Conservation (phyloP, 108 stramenopile genomes). For the Cyclotella kingstonii region DNA sequence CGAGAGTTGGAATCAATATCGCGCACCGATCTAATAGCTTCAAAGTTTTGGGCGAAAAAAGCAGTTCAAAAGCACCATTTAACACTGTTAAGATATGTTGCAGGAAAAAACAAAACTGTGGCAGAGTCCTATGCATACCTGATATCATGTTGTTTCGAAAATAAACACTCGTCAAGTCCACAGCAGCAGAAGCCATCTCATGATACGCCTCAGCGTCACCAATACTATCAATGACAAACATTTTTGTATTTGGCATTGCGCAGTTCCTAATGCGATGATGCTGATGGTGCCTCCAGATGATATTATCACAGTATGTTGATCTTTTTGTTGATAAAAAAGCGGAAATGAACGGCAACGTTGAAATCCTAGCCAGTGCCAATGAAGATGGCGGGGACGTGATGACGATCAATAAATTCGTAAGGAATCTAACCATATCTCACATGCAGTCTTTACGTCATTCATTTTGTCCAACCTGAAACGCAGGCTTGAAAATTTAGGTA, state of each 20-base stretch:
- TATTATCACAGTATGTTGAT: too few species aligned
- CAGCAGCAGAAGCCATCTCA: slow-evolving; percentile 53
- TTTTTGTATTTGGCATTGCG: neutral
- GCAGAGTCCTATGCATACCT: slow-evolving; percentile 17
- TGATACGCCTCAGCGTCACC: slow-evolving; percentile 58
- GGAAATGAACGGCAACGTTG: too few species aligned
- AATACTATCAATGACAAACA: neutral
- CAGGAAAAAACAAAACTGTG: neutral
- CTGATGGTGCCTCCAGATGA: neutral
- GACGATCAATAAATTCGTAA: too few species aligned
- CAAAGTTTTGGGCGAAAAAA: neutral
- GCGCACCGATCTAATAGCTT: slow-evolving; percentile 60
- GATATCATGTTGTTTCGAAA: slow-evolving; percentile 38
- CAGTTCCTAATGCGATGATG: neutral
- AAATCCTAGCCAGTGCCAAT: too few species aligned
- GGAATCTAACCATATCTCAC: too few species aligned
- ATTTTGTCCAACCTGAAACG: too few species aligned
- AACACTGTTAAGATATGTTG: neutral
- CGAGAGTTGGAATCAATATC: slow-evolving; percentile 67
- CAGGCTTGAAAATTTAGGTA: too few species aligned
- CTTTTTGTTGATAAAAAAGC: too few species aligned
- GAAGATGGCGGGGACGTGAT: too few species aligned
- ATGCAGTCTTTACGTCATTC: too few species aligned
- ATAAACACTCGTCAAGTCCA: slow-evolving; percentile 58
- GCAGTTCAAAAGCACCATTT: neutral